phyloP scores from a whole-genome alignment of 441 rosid genomes.

The Pelargonium exstipulatum region DNA sequence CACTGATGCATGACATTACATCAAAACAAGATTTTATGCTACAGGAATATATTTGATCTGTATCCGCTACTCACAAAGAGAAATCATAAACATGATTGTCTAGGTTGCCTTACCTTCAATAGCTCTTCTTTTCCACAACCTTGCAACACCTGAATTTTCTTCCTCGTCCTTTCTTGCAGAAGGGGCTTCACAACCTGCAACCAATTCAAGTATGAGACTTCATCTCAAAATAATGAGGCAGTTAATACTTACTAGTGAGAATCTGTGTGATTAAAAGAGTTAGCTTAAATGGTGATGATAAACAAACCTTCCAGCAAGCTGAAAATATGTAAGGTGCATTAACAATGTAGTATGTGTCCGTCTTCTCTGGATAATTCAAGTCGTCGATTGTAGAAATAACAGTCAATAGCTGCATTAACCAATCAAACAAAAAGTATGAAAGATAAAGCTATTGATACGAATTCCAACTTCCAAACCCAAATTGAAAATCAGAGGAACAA shows the following conservation, averaged over 20 bases:
- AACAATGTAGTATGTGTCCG: conserved; percentile 58
- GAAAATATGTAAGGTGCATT: conserved; percentile 66
- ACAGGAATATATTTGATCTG: no score
- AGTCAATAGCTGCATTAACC: conserved; percentile 46
- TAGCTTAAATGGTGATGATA: conserved; percentile 62
- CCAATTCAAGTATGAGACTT: conserved; percentile 6
- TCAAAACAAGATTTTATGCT: no score
- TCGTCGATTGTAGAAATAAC: conserved; percentile 59
- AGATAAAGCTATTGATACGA: no score
- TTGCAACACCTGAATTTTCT: conserved; percentile 58
- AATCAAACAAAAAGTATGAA: conserved; percentile 7
- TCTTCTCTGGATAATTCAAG: conserved; percentile 72
- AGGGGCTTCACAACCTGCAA: conserved; percentile 58
- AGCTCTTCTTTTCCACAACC: conserved; percentile 60
- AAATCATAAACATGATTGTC: background rate
- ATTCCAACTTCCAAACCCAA: background rate
- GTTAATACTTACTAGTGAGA: no score
- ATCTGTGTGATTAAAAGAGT: conserved; percentile 28
- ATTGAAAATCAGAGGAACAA: background rate
- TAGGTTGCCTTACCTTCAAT: conserved; percentile 46
- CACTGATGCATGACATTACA: no score
- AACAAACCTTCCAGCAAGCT: conserved; percentile 91
- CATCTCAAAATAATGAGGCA: background rate
- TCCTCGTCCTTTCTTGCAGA: conserved; percentile 66
- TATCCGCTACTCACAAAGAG: background rate